Evolutionary conservation across 106 monocot species (phyloP).

Genomic region (Phalaenopsis aphrodite): DNA sequence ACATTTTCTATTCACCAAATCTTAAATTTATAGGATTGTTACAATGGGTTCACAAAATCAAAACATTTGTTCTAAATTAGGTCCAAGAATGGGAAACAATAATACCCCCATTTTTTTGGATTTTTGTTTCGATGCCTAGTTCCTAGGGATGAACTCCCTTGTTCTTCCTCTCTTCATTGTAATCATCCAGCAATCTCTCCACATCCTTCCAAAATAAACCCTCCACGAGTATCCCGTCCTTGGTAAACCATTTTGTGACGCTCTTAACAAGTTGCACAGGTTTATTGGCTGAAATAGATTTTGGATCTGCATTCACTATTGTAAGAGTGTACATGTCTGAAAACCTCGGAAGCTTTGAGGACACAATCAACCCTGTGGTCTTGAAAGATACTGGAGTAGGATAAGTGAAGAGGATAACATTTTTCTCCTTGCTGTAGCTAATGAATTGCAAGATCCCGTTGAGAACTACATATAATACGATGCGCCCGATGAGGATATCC

Average conservation of each 20-base stretch:
- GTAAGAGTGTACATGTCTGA: constrained; percentile 78
- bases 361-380: constrained; percentile 71
- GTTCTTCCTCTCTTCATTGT: constrained; percentile 47
- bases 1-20: background rate
- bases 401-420: too few species aligned
- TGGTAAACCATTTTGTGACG: constrained; percentile 75
- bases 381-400: constrained; percentile 48
- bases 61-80: background rate
- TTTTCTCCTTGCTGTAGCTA: too few species aligned
- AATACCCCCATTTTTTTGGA: background rate
- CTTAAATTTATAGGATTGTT: background rate
- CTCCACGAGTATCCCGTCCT: constrained; percentile 70
- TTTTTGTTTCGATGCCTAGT: background rate
- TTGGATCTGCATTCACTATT: constrained; percentile 79
- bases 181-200: constrained; percentile 50
- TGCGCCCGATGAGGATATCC: too few species aligned
- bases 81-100: background rate
- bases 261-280: constrained; percentile 68
- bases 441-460: too few species aligned
- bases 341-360: constrained; percentile 84
- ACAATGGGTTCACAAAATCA: background rate
- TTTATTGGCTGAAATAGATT: constrained; percentile 73
- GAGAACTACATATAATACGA: too few species aligned
- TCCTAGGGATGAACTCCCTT: constrained; percentile 31
- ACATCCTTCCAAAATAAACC: constrained; percentile 74